These are phyloP conservation scores for Citeromyces hawaiiensis DNA, from an alignment of 1,139 yeast genomes.

Conservation along the genomic window DNA sequence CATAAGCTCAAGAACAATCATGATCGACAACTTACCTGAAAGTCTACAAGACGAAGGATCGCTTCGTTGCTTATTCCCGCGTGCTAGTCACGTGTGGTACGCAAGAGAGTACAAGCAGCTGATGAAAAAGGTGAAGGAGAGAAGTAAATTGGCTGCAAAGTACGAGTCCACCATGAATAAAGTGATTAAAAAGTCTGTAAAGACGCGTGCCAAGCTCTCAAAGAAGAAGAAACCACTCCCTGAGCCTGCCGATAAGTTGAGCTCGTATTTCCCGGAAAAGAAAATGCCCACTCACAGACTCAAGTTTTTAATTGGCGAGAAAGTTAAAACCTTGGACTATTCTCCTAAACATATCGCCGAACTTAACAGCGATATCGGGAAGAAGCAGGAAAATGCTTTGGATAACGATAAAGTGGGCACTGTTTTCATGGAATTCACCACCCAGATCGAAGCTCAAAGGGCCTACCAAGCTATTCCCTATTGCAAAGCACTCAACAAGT, in stretches of 20 bases:
- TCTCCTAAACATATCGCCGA: constrained; percentile 54
- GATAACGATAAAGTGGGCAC: constrained; percentile 45
- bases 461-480: constrained; percentile 71
- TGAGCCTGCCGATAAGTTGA: constrained; percentile 36
- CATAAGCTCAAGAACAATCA: constrained; percentile 64
- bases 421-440: constrained; percentile 75
- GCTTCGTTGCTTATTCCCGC: constrained; percentile 51
- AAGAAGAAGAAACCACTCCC: constrained; percentile 35
- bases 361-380: constrained; percentile 50
- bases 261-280: constrained; percentile 57
- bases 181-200: constrained; percentile 46
- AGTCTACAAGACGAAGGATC: constrained; percentile 50
- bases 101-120: constrained; percentile 56
- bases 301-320: constrained; percentile 61
- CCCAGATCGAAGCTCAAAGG: constrained; percentile 78
- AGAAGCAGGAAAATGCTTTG: constrained; percentile 36
- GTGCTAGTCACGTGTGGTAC: constrained; percentile 60
- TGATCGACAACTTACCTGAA: constrained; percentile 73
- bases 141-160: constrained; percentile 46
- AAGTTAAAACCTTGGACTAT: constrained; percentile 73
- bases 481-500: constrained; percentile 24
- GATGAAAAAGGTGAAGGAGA: constrained; percentile 39
- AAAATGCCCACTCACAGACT: constrained; percentile 65
- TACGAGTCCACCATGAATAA: constrained; percentile 62
- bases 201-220: constrained; percentile 47